These are phyloP conservation scores for Cyclotella choctawhatcheeana DNA, from an alignment of 108 stramenopile species.

Conservation along the genomic window DNA sequence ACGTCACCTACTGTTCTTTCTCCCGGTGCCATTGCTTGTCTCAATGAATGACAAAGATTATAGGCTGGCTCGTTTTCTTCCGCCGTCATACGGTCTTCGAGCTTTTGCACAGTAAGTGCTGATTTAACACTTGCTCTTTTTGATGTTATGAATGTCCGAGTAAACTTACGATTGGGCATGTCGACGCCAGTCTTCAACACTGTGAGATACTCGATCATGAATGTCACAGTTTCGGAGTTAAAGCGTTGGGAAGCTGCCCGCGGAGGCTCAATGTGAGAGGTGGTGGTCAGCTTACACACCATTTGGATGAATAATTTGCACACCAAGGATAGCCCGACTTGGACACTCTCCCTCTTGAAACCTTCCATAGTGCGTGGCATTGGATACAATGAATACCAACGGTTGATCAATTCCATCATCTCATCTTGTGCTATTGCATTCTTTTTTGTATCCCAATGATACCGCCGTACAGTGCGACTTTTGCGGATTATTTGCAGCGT, in stretches of 20 bases:
- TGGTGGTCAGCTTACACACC: not conserved
- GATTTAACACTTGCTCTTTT: not conserved
- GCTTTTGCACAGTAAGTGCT: not conserved
- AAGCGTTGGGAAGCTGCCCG: not conserved
- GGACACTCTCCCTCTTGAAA: not conserved
- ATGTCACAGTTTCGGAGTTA: not conserved
- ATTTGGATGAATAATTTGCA: not conserved
- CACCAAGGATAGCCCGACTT: not conserved
- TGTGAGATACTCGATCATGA: not conserved
- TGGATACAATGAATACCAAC: not conserved
- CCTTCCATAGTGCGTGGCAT: not conserved
- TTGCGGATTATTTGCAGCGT: not conserved
- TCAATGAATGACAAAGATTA: not conserved
- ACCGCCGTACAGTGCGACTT: constrained; percentile 4
- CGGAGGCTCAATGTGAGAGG: not conserved
- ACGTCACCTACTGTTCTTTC: not conserved
- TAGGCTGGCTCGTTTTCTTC: not conserved
- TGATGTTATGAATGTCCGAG: not conserved
- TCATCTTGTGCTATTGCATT: constrained; percentile 14
- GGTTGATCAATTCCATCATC: constrained; percentile 10
- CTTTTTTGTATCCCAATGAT: constrained; percentile 5
- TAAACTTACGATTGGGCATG: not conserved
- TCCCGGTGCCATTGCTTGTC: not conserved
- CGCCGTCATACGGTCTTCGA: not conserved
- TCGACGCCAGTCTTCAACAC: not conserved